Evolutionary conservation across 345 rosid species (phyloP).

Genomic region (Draba incana): DNA sequence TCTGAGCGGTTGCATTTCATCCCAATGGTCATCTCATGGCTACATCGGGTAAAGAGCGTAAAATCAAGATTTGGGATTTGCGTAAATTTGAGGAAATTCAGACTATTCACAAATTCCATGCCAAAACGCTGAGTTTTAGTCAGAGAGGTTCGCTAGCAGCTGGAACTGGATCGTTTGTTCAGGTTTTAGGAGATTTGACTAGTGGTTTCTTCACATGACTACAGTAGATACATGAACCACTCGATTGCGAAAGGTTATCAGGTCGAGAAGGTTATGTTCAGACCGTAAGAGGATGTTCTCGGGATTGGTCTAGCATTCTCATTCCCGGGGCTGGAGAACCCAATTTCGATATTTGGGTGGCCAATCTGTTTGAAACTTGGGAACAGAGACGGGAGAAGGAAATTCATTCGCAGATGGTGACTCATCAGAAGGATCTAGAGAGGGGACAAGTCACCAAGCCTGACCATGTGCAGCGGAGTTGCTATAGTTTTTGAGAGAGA

Average conservation of each 20-base stretch:
- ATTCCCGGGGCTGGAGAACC: conserved; percentile 96
- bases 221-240: conserved; percentile 76
- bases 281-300: conserved; percentile 88
- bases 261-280: conserved; percentile 65
- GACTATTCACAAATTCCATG: conserved; percentile 61
- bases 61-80: conserved; percentile 90
- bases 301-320: conserved; percentile 84
- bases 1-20: conserved; percentile 87
- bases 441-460: no score
- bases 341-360: conserved; percentile 92
- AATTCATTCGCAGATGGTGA: conserved; percentile 61
- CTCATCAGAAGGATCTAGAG: no score
- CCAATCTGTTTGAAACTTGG: conserved; percentile 84
- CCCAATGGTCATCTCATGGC: conserved; percentile 94
- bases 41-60: conserved; percentile 78
- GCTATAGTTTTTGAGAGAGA: no score
- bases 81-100: conserved; percentile 82
- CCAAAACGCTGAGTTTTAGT: conserved; percentile 79
- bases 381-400: conserved; percentile 94
- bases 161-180: conserved; percentile 71
- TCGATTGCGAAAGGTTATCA: conserved; percentile 84
- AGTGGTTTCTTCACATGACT: conserved; percentile 31
- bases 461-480: no score
- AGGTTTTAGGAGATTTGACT: conserved; percentile 55
- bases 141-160: conserved; percentile 90